phyloP scores from a whole-genome alignment of 768 basidiomycete genomes.

The Lyophyllum atratum region DNA sequence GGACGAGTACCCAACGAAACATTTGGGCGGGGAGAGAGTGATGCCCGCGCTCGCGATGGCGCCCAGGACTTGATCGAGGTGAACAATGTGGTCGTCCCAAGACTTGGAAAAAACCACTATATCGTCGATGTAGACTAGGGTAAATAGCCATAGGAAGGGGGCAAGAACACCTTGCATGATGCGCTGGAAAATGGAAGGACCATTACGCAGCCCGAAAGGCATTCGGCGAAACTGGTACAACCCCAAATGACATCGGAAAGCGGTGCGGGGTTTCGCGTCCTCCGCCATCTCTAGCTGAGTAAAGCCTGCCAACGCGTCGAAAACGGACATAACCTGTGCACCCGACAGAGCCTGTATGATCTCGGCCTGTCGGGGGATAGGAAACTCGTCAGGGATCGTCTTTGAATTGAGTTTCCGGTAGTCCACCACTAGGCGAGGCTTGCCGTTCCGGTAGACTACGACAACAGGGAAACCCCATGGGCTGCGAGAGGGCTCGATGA shows the following conservation, averaged over 20 bases:
- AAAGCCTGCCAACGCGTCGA: conserved; percentile 41
- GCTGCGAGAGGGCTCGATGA: conserved; percentile 41
- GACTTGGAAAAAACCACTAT: conserved; percentile 34
- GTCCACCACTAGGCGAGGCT: conserved; percentile 37
- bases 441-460: conserved; percentile 38
- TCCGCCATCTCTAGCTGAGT: conserved; percentile 35
- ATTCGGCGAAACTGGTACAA: conserved; percentile 41
- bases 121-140: conserved; percentile 44
- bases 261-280: conserved; percentile 31
- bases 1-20: conserved; percentile 33
- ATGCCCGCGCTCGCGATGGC: conserved; percentile 28
- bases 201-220: conserved; percentile 39
- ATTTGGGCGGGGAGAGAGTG: conserved; percentile 36
- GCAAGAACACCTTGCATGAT: conserved; percentile 39
- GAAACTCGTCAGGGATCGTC: conserved; percentile 26
- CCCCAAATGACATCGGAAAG: conserved; percentile 40
- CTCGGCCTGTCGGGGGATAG: conserved; percentile 22
- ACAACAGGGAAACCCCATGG: conserved; percentile 35
- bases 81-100: conserved; percentile 30
- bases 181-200: conserved; percentile 41
- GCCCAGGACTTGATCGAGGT: conserved; percentile 29
- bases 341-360: conserved; percentile 32
- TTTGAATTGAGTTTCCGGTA: conserved; percentile 25
- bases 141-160: conserved; percentile 39
- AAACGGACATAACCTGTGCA: conserved; percentile 29